Conservation (phyloP, 2,329 filamentous ascomycete species). For the Periconia sp. region DNA sequence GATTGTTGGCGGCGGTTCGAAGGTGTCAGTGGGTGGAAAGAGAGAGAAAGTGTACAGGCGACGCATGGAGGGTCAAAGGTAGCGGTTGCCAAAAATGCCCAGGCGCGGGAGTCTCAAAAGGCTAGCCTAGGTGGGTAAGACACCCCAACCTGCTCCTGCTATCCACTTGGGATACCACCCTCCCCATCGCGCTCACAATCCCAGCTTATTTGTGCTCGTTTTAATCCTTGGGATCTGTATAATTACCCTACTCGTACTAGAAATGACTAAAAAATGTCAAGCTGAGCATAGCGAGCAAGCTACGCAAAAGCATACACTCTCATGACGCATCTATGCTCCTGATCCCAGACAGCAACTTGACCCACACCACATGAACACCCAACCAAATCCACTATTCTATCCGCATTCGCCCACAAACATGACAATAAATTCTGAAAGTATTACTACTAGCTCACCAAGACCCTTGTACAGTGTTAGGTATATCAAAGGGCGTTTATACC, state of each 20-base stretch:
- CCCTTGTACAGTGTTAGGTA: slow-evolving; percentile 14
- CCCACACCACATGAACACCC: slow-evolving; percentile 27
- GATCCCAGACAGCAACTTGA: slow-evolving; percentile 33
- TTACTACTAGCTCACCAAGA: background rate
- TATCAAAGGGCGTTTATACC: slow-evolving; percentile 11
- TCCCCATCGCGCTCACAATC: slow-evolving; percentile 36
- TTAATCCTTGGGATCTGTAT: slow-evolving; percentile 48
- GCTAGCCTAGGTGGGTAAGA: slow-evolving; percentile 27
- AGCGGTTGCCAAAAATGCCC: slow-evolving; percentile 29
- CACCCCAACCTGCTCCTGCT: slow-evolving; percentile 28
- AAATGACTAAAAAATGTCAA: background rate
- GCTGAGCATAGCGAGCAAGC: background rate
- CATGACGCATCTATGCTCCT: slow-evolving; percentile 25
- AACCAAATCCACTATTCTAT: slow-evolving; percentile 8
- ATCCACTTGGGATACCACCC: slow-evolving; percentile 30
- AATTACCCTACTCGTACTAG: slow-evolving; percentile 2
- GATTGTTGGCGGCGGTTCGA: slow-evolving; percentile 30
- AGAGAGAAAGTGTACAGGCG: slow-evolving; percentile 40
- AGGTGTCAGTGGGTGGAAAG: slow-evolving; percentile 32
- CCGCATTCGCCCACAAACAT: slow-evolving; percentile 15
- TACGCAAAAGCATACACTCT: slow-evolving; percentile 10
- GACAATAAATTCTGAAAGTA: slow-evolving; percentile 5
- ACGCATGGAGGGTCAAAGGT: slow-evolving; percentile 30
- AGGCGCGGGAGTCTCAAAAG: slow-evolving; percentile 18
- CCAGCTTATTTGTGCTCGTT: slow-evolving; percentile 68